Evolutionary conservation across 2,329 filamentous ascomycete genomes (phyloP).

Genomic region (Hymenoscyphus salicellus): DNA sequence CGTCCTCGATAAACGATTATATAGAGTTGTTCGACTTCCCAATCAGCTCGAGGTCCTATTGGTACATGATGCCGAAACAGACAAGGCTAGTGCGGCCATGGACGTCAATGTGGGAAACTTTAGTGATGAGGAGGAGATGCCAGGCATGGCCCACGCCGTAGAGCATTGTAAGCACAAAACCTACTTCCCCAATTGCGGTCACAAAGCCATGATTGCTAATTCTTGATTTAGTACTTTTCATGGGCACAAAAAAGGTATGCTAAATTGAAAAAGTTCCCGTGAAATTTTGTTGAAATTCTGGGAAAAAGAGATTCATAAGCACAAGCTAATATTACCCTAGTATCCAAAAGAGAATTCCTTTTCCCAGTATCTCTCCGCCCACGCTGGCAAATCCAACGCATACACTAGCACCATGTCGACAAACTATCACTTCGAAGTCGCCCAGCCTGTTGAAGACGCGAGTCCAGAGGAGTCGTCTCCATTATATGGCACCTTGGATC

Average conservation of each 20-base stretch:
- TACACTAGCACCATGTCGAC: slow-evolving; percentile 92
- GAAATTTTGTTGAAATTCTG: background rate
- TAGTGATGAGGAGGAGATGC: slow-evolving; percentile 86
- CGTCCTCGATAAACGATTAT: slow-evolving; percentile 78
- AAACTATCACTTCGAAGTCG: slow-evolving; percentile 97
- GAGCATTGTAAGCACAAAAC: slow-evolving; percentile 60
- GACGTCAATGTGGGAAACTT: slow-evolving; percentile 97
- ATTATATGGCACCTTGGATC: slow-evolving; percentile 68
- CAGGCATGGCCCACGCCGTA: slow-evolving; percentile 90
- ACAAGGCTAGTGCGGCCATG: slow-evolving; percentile 93
- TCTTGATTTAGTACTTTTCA: slow-evolving; percentile 66
- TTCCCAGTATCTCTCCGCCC: slow-evolving; percentile 83
- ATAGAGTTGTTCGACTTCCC: slow-evolving; percentile 80
- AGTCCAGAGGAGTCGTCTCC: slow-evolving; percentile 56
- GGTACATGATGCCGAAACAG: slow-evolving; percentile 90
- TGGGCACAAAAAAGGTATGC: slow-evolving; percentile 88
- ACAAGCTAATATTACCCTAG: slow-evolving; percentile 39
- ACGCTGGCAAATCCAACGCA: slow-evolving; percentile 91
- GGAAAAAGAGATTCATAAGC: background rate
- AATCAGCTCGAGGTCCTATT: slow-evolving; percentile 89
- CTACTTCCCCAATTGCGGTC: background rate
- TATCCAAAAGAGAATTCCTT: slow-evolving; percentile 96
- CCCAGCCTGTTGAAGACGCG: slow-evolving; percentile 70
- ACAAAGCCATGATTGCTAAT: slow-evolving; percentile 24
- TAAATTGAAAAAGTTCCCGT: background rate